These are phyloP conservation scores for Paracoccidioides lutzii DNA, from an alignment of 2,329 filamentous ascomycete genomes.

Conservation along the genomic window DNA sequence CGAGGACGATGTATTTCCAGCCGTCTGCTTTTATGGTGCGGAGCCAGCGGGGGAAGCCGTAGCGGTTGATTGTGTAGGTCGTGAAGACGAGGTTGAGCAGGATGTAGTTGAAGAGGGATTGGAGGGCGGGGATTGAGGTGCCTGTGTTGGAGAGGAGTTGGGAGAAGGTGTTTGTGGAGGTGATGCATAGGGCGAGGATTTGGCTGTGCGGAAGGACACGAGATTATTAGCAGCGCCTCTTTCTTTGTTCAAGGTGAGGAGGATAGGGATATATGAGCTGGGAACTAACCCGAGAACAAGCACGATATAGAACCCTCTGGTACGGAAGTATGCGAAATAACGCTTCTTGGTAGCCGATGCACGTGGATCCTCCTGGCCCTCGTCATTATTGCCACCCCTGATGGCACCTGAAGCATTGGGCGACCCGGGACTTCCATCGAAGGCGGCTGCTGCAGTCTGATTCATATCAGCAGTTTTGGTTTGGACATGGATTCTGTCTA, in stretches of 20 bases:
- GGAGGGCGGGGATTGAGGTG: conserved; percentile 84
- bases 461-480: conserved; percentile 8
- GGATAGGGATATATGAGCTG: background rate
- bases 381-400: conserved; percentile 7
- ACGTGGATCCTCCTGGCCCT: conserved; percentile 11
- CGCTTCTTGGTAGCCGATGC: conserved; percentile 30
- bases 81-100: conserved; percentile 74
- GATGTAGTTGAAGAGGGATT: conserved; percentile 90
- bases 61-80: conserved; percentile 61
- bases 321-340: conserved; percentile 60
- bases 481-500: conserved; percentile 17
- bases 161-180: conserved; percentile 82
- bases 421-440: background rate
- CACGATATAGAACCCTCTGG: conserved; percentile 77
- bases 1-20: conserved; percentile 88
- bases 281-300: conserved; percentile 54
- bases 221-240: background rate
- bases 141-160: conserved; percentile 54
- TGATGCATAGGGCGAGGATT: conserved; percentile 77
- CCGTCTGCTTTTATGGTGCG: conserved; percentile 55
- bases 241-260: background rate
- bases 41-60: conserved; percentile 60
- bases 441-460: background rate
- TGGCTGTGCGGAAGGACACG: conserved; percentile 42
- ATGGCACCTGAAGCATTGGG: background rate